Conservation (phyloP, 2,329 filamentous ascomycete species). For the Anthostomella pinea region DNA sequence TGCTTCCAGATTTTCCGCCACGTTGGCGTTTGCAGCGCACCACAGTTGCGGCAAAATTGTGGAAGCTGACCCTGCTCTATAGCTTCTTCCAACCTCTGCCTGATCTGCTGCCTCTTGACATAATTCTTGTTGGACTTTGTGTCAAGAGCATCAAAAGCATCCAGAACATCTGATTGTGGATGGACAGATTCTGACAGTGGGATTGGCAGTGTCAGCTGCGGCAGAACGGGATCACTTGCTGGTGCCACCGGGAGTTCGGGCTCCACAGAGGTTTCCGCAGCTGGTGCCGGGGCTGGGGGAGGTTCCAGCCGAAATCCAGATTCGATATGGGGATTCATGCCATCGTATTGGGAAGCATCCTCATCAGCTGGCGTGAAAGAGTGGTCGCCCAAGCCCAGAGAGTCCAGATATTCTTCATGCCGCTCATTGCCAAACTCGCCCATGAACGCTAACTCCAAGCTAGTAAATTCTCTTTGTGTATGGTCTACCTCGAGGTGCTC, state of each 20-base stretch:
- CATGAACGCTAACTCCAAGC: conserved; percentile 19
- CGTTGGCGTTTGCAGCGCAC: conserved; percentile 90
- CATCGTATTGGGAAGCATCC: conserved; percentile 9
- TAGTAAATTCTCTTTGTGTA: conserved; percentile 16
- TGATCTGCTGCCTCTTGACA: conserved; percentile 61
- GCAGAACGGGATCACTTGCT: conserved; percentile 46
- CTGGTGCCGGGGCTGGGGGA: conserved; percentile 18
- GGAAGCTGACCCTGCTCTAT: conserved; percentile 82
- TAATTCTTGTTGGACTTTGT: conserved; percentile 59
- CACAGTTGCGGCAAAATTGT: conserved; percentile 87
- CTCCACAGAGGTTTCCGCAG: conserved; percentile 22
- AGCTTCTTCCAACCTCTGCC: conserved; percentile 56
- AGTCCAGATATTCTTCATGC: conserved; percentile 16
- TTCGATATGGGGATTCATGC: no score
- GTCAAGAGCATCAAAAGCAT: conserved; percentile 28
- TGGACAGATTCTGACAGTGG: conserved; percentile 39
- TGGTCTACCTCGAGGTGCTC: conserved; percentile 9
- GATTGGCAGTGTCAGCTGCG: conserved; percentile 29
- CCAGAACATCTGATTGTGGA: conserved; percentile 42
- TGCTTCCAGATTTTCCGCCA: conserved; percentile 94
- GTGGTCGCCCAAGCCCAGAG: conserved; percentile 11
- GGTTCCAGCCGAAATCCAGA: no score
- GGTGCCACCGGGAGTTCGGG: conserved; percentile 36
- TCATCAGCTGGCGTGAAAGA: conserved; percentile 18
- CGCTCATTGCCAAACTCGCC: conserved; percentile 20